Percentiles rank a stretch among this genome's conserved stretches.
phyloP scores from a whole-genome alignment of 1,139 yeast genomes.

The Geotrichum klebahnii region DNA sequence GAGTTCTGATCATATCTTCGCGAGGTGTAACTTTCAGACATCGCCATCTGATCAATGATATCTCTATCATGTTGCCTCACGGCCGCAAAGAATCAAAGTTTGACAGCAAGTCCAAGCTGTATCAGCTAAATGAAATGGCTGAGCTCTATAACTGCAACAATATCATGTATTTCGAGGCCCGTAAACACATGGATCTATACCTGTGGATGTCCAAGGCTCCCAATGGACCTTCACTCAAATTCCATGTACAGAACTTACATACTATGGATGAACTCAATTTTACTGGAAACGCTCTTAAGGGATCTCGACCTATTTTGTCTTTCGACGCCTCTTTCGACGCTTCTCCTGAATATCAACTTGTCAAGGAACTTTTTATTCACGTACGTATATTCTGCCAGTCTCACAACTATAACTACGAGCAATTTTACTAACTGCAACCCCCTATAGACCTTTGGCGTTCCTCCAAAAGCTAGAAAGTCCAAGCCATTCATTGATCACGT shows the following conservation, averaged over 20 bases:
- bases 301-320: slow-evolving; percentile 91
- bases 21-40: slow-evolving; percentile 87
- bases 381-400: slow-evolving; percentile 3
- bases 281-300: slow-evolving; percentile 92
- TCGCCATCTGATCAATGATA: slow-evolving; percentile 86
- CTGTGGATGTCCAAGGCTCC: slow-evolving; percentile 96
- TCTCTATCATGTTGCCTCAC: slow-evolving; percentile 79
- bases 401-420: too few relatives aligned
- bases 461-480: slow-evolving; percentile 88
- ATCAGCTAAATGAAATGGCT: slow-evolving; percentile 89
- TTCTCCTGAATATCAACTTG: slow-evolving; percentile 60
- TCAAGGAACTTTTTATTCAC: slow-evolving; percentile 82
- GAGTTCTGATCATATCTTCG: slow-evolving; percentile 78
- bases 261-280: slow-evolving; percentile 94
- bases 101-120: slow-evolving; percentile 85
- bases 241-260: slow-evolving; percentile 90
- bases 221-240: slow-evolving; percentile 94
- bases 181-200: slow-evolving; percentile 94
- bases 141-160: slow-evolving; percentile 97
- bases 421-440: background rate
- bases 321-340: slow-evolving; percentile 75
- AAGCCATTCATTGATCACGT: slow-evolving; percentile 96
- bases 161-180: slow-evolving; percentile 87
- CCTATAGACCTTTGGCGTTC: slow-evolving; percentile 73
- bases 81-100: slow-evolving; percentile 94